Base-by-base conservation (phyloP, 805 yeast genomes). In the Myxozyma vanderwaltii region DNA sequence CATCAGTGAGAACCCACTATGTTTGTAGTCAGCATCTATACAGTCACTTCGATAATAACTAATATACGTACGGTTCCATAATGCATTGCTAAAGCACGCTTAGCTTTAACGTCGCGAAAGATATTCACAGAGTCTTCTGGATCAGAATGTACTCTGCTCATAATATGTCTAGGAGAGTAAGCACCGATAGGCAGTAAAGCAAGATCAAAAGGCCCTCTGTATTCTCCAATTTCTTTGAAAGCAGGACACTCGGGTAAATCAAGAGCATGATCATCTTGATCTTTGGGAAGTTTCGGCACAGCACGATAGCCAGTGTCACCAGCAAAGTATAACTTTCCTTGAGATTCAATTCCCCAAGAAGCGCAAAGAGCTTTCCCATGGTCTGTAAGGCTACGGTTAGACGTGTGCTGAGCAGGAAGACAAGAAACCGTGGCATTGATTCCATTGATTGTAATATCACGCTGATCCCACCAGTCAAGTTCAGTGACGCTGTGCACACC, bases 401-500 rank as follows among this genome's bases (percentile, higher is more conserved):
- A 47, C 17, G 35, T 49, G 41, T 61, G 64, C 45, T 61, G 63
- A 17, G 57, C 56, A 8, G 63, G 59, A 23, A 57, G 39, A 13
- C 57, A 54, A 3, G 55, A 38, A 10, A 56, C n/a, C 10, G 58
- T 51, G 3, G 58, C 59, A 1, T 24, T 39, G 21, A 48, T 38
- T 24, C 58, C 61, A 39, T 43, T n/a, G 15, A 56, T 51, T 6
- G 51, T n/a, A 36, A 61, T 29, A 5, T 44, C 59, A n/a, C 50
- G 54, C 31, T 80, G 75, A 51, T 90, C 91, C 98, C 98, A 91
- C 97, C 97, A 91, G 67, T 87, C 86, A 82, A 92, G 78, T 70
- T 91, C 97, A 1, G 85, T 76, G 7, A 83, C 81, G 54, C 83
- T 82, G 7, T 76, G 71, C 1, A 87, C 78, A 0, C 91, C 89